Base-by-base conservation (phyloP, 345 rosid species). In the Streptanthus diversifolius region DNA sequence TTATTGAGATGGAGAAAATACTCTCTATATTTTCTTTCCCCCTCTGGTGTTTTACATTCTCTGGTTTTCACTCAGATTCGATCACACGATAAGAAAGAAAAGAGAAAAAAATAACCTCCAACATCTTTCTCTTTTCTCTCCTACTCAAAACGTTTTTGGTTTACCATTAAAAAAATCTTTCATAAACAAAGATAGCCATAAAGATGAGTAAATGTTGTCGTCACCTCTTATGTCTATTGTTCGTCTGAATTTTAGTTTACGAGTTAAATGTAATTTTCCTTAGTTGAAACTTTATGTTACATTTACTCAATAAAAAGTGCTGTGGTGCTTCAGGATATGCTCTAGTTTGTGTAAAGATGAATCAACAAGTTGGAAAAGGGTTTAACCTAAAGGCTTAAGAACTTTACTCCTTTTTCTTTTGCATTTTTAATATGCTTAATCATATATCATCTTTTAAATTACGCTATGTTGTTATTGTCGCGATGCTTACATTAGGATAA, bases 161-260 rank as follows among this genome's bases (percentile, higher is more conserved):
- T 37, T 21, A 40, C n/a, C 54, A 53, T 24, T 44, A 19, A 47
- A 57, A 48, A 57, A 17, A 15, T 25, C 47, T 29, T 29, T 33
- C 41, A 37, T 27, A 53, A 29, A 17, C 35, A 66, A 74, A 27
- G 25, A 82, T 81, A 85, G 83, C 77, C 14, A 64, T 63, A n/a
- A n/a, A n/a, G 13, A 64, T 53, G 48, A 32, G 7, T 55, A 32
- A 22, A 17, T 61, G 43, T 66, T 44, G 11, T 77, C 15, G 48
- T 40, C 36, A 19, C 55, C 55, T 72, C 80, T 15, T 71, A 44
- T n/a, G 73, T 68, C 45, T 80, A 32, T 17, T 83, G 63, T 9
- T 80, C 40, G 17, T 67, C 62, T 57, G n/a, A n/a, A n/a, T n/a
- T 45, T 21, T 63, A 10, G 27, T 10, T 63, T 63, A 63, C 14